These are phyloP conservation scores for Rhytidiadelphus loreus DNA, from an alignment of 225 moss, liverwort and hornwort species.

Conservation along the genomic window DNA sequence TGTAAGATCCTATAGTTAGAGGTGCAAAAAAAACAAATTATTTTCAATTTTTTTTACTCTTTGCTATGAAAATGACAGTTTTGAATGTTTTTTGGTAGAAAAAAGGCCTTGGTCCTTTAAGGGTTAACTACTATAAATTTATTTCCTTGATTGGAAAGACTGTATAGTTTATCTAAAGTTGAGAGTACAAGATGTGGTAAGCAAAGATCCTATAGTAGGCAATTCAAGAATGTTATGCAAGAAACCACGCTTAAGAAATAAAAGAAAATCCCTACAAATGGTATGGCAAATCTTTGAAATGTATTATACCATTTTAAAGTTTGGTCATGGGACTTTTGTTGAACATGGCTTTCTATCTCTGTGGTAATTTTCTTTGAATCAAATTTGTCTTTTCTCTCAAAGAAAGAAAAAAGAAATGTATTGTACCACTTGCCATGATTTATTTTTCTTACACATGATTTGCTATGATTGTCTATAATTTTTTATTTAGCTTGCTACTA, in stretches of 20 bases:
- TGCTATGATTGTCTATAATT: neutral
- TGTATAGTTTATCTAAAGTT: neutral
- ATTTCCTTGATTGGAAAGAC: neutral
- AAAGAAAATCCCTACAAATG: neutral
- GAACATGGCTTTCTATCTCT: accelerated
- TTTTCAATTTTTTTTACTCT: no score
- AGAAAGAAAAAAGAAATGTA: no score
- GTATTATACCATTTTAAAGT: neutral
- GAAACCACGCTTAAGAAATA: neutral
- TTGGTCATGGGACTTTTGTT: accelerated
- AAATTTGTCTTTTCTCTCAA: no score
- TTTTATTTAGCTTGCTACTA: neutral
- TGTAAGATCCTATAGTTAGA: no score
- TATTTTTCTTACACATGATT: no score
- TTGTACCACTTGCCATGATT: no score
- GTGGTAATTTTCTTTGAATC: neutral
- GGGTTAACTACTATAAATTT: no score
- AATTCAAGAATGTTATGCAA: neutral
- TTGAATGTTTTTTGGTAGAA: no score
- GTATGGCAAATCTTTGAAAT: neutral
- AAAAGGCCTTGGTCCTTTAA: no score
- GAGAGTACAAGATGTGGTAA: neutral
- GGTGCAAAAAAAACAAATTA: no score
- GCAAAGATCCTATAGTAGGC: neutral
- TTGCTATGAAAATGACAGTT: no score